A percentile compares a stretch with the other conserved stretches of the same genome.
Conservation (phyloP, 495 filamentous ascomycete genomes). For the Trichocladium antarcticum region DNA sequence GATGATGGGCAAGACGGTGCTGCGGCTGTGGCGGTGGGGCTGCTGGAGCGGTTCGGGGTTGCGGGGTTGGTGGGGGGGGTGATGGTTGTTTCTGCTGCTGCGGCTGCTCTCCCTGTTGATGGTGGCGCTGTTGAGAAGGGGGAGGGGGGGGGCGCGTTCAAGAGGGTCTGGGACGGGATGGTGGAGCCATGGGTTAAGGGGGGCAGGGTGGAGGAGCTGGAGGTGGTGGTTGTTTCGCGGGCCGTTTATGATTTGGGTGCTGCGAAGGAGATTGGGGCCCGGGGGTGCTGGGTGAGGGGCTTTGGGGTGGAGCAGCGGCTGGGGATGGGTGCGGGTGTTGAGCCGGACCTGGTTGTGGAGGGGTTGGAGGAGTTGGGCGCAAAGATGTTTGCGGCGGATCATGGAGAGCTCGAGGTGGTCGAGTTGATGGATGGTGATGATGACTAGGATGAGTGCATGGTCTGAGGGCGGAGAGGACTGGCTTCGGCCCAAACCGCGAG, state of each 20-base stretch:
- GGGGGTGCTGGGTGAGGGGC: conserved; percentile 1
- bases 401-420: not conserved
- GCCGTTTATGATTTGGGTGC: not conserved
- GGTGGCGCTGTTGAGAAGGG: not conserved
- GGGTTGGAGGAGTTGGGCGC: not conserved
- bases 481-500: too few species aligned
- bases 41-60: not conserved
- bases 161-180: not conserved
- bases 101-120: too few species aligned
- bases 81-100: not conserved
- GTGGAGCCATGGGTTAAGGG: not conserved
- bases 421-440: not conserved
- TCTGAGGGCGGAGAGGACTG: too few species aligned
- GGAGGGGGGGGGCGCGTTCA: not conserved
- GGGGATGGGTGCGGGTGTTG: not conserved
- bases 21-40: not conserved
- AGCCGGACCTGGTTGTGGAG: not conserved
- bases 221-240: not conserved
- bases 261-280: not conserved
- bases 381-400: not conserved
- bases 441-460: too few species aligned
- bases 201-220: not conserved
- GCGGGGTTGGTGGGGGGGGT: not conserved
- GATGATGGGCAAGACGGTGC: not conserved
- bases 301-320: not conserved